Conservation (phyloP, 306 rosid species). For the Vigna hirtella region DNA sequence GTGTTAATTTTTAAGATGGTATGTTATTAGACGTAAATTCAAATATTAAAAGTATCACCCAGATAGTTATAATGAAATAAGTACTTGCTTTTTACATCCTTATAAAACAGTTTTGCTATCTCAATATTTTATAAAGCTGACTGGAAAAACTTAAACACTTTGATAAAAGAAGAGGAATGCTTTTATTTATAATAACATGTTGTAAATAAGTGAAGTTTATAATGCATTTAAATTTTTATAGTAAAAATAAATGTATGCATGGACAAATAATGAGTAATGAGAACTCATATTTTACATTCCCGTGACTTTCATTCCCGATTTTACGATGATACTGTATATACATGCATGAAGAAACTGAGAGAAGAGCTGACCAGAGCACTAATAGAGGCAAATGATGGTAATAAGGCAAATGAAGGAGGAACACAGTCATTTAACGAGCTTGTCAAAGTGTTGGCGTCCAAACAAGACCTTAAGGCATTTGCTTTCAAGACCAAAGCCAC, state of each 20-base stretch:
- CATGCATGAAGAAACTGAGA: constrained; percentile 59
- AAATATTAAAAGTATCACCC: too few species aligned
- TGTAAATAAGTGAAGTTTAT: neutral
- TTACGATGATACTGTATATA: constrained; percentile 32
- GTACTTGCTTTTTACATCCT: too few species aligned
- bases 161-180: neutral
- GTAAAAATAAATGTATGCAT: neutral
- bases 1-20: too few species aligned
- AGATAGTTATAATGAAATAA: too few species aligned
- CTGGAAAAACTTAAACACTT: neutral
- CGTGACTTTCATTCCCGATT: neutral
- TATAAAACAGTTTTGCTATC: neutral
- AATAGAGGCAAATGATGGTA: constrained; percentile 61
- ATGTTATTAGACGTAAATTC: too few species aligned
- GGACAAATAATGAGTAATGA: neutral
- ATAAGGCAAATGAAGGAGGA: constrained; percentile 52
- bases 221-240: neutral
- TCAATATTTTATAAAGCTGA: neutral
- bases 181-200: neutral
- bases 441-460: constrained; percentile 62
- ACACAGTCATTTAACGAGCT: constrained; percentile 72
- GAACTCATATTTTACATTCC: neutral
- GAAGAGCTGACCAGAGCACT: constrained; percentile 74
- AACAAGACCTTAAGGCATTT: constrained; percentile 70
- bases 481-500: constrained; percentile 85